A percentile compares a stretch with the other conserved stretches of the same genome.
These are phyloP conservation scores for Chimonanthus salicifolius DNA, from an alignment of 164 flowering plant species.

Conservation along the genomic window DNA sequence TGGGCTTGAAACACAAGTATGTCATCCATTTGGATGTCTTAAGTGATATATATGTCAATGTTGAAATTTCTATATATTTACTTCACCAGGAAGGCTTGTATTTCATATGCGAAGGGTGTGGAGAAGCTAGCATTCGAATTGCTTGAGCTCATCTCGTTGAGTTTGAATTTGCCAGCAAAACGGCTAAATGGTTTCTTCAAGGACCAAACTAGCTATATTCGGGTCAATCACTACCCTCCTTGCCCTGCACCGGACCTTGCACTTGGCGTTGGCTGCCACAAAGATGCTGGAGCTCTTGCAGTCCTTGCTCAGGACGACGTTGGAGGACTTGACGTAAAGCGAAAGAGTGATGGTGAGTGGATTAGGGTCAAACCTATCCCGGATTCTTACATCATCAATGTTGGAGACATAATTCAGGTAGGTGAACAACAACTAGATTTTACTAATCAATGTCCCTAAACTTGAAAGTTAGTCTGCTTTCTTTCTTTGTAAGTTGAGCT, in stretches of 20 bases:
- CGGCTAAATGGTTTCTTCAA: conserved; percentile 27
- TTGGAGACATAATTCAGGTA: conserved; percentile 60
- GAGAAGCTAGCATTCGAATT: conserved; percentile 24
- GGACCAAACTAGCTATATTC: conserved; percentile 27
- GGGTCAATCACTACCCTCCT: conserved; percentile 40
- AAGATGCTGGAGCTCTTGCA: conserved; percentile 34
- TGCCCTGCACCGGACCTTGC: conserved; percentile 35
- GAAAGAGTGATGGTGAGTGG: conserved; percentile 49
- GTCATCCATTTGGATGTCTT: background rate
- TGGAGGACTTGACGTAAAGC: conserved; percentile 41
- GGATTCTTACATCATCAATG: conserved; percentile 43
- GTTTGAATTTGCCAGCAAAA: conserved; percentile 25
- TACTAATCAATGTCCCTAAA: background rate
- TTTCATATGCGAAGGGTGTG: conserved; percentile 16
- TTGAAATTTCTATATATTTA: background rate
- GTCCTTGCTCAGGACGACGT: conserved; percentile 31
- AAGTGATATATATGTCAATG: background rate
- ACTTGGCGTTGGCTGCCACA: conserved; percentile 37
- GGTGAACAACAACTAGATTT: background rate
- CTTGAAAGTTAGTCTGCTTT: too few relatives aligned
- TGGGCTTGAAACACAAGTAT: background rate
- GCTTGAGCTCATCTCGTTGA: conserved; percentile 24
- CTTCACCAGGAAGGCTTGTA: conserved; percentile 15
- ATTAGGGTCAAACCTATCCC: conserved; percentile 38
- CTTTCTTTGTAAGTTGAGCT: too few relatives aligned